Evolutionary conservation across 139 green algal genomes (phyloP), one percentile per base, ranked within the genome.

Genomic region (Penium margaritaceum): DNA sequence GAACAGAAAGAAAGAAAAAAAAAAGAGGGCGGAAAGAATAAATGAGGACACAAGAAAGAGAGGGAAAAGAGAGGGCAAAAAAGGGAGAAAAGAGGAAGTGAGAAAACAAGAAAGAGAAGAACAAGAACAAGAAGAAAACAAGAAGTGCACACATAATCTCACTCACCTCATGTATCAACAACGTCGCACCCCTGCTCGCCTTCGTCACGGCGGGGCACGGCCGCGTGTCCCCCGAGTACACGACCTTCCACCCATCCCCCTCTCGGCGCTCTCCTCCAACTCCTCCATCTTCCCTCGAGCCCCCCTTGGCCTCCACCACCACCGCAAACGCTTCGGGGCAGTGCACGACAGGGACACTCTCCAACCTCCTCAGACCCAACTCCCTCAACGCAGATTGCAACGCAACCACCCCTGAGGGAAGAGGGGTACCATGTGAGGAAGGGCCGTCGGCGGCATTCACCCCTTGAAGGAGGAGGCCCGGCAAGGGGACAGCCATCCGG

Each of bases 101-200:
- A 51, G 7, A n/a, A n/a, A n/a, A n/a, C n/a, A 19, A 57, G 19
- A 57, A 57, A 57, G 19, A 21, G 21, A 21, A 57, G 46, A 57
- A n/a, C 7, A 65, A 36, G 12, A 65, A 65, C 30, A 36, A 65
- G 12, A 65, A 65, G 9, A 12, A 7, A 65, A 65, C 55, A 65
- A 7, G 9, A 19, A 24, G 32, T 43, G 55, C 7, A 21, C 12
- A 51, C 12, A 51, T 51, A 51, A n/a, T n/a, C n/a, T n/a, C 0
- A 5, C 73, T 41, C 38, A 80, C 73, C 83, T 99, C 95, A 75
- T 99, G 95, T 5, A 99, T 88, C 39, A 99, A 79, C 63, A 98
- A 46, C 2, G 84, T 92, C 21, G 87, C 90, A 15, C 84, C 87
- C 19, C 77, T 70, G 9, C 94, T 92, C 5, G 91, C 91, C 9